Base-by-base conservation (phyloP, 1,284 basidiomycete genomes). In the Fomitopsis pinicola region DNA sequence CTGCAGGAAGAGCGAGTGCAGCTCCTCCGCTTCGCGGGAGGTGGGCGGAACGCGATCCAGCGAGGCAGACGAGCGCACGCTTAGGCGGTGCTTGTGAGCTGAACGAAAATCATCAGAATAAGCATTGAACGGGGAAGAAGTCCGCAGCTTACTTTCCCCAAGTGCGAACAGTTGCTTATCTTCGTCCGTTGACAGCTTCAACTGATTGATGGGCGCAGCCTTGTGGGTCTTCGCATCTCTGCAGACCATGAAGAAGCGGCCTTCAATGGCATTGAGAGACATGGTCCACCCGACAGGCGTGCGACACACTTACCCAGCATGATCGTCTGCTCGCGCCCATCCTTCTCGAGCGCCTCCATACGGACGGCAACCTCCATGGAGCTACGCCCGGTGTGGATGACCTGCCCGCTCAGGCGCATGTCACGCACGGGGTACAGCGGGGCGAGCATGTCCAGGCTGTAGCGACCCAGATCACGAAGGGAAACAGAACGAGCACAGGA, bases 351-450 rank as follows among this genome's bases (percentile, higher is more conserved):
- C 19, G 80, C 86, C 70, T 93, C 89, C 87, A 93, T 91, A 70
- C 88, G 90, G 40, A 94, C 88, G 2, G 86, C 89, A 30, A 93
- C 85, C 70, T 94, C 91, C 84, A 94, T 91, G 0, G 88, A 91
- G 61, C 87, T 90, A 42, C 74, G 79, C 0, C 91, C 92, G 0
- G 89, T 89, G 68, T 89, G 89, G 28, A 92, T 88, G 26, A 94
- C 90, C 68, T 93, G 91, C 0, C 91, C 92, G 45, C 86, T 87
- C 45, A 94, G 77, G 26, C 87, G 80, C 36, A 93, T 78, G 71
- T 94, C 89, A 59, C 87, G 79, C 14, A 80, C 74, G 7, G 87
- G 83, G 60, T 83, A 73, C 12, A 90, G 72, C 10, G 81, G 77
- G 1, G 81, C 75, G 10, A 89, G 73, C 83, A 89, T 85, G 68